Conservation (phyloP, 495 filamentous ascomycete species). For the Recurvomyces mirabilis region DNA sequence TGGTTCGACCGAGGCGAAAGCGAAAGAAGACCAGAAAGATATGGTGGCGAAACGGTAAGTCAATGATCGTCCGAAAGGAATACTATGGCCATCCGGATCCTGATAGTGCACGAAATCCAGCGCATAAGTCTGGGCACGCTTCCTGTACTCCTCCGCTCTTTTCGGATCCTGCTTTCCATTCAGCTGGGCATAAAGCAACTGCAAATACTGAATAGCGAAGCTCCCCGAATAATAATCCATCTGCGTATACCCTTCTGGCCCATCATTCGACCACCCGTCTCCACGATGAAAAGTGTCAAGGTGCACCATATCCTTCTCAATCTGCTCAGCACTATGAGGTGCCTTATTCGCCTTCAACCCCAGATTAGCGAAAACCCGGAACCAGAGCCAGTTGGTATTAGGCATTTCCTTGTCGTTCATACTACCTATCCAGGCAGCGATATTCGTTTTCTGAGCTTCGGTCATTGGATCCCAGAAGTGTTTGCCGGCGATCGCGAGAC, state of each 20-base stretch:
- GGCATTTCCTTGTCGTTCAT: constrained; percentile 67
- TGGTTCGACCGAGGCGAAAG: constrained; percentile 61
- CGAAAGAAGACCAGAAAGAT: constrained; percentile 68
- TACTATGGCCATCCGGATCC: constrained; percentile 51
- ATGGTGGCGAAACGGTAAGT: constrained; percentile 76
- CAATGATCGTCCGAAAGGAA: constrained; percentile 65
- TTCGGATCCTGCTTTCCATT: constrained; percentile 55
- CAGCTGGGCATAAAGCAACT: constrained; percentile 64
- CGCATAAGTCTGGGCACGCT: constrained; percentile 52
- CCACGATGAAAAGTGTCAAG: constrained; percentile 70
- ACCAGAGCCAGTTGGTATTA: constrained; percentile 61
- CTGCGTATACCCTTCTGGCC: constrained; percentile 62
- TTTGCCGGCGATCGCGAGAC: constrained; percentile 49
- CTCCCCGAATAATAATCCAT: constrained; percentile 78
- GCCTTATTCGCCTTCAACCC: constrained; percentile 61
- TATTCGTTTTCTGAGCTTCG: constrained; percentile 45
- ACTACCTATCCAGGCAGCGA: constrained; percentile 56
- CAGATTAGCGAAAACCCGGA: constrained; percentile 71
- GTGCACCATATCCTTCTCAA: constrained; percentile 64
- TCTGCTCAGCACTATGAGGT: constrained; percentile 49
- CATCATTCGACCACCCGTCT: constrained; percentile 71
- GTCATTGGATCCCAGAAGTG: constrained; percentile 56
- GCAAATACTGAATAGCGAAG: constrained; percentile 69
- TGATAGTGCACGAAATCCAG: constrained; percentile 67
- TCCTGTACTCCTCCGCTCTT: constrained; percentile 57